These are phyloP conservation scores for Pyrus pyrifolia DNA, from an alignment of 306 rosid genomes.

Conservation along the genomic window DNA sequence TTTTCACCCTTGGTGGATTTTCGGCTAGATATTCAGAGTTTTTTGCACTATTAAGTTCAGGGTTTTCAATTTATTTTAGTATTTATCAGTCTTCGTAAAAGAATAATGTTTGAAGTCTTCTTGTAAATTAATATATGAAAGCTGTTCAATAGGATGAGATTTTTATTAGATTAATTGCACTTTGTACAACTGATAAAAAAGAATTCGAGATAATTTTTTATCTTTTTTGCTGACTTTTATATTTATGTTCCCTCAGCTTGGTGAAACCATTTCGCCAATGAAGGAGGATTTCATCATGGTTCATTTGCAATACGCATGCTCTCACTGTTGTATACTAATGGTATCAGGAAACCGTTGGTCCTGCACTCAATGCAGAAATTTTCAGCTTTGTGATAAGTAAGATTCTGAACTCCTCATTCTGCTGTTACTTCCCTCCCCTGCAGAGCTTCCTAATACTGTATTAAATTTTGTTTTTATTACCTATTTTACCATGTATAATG, in stretches of 20 bases:
- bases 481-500: background rate
- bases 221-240: slow-evolving; percentile 15
- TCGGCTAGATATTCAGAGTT: background rate
- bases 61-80: background rate
- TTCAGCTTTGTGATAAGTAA: slow-evolving; percentile 92
- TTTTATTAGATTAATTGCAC: background rate
- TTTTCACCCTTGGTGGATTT: background rate
- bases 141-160: background rate
- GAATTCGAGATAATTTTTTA: background rate
- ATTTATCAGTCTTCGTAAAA: background rate
- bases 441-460: background rate
- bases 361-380: slow-evolving; percentile 87
- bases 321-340: slow-evolving; percentile 77
- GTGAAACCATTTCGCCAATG: slow-evolving; percentile 94
- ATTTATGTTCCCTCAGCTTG: slow-evolving; percentile 58
- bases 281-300: slow-evolving; percentile 99
- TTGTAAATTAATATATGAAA: background rate
- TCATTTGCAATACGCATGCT: slow-evolving; percentile 86
- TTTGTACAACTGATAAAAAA: background rate
- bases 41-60: background rate
- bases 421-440: background rate
- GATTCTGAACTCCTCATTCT: slow-evolving; percentile 12
- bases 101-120: background rate
- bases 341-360: slow-evolving; percentile 84
- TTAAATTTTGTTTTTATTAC: background rate